These are phyloP conservation scores for Magnaporthales sp. DNA, from an alignment of 2,329 filamentous ascomycete genomes.

Conservation along the genomic window DNA sequence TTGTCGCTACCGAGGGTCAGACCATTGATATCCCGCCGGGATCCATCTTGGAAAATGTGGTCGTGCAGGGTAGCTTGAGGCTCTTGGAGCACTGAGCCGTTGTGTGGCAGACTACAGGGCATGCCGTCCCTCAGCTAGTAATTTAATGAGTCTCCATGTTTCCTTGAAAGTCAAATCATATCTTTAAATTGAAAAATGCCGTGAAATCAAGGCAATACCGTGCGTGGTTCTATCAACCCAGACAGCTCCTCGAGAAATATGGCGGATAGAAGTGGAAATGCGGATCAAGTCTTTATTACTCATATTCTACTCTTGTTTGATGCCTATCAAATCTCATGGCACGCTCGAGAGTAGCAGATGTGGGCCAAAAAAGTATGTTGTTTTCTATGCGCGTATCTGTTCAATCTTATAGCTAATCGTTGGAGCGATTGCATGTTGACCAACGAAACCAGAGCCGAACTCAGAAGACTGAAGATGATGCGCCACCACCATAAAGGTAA, in stretches of 20 bases:
- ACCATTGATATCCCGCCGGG: slow-evolving; percentile 97
- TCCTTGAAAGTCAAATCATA: neutral
- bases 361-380: neutral
- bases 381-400: neutral
- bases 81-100: slow-evolving; percentile 53
- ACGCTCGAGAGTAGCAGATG: neutral
- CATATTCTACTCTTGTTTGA: neutral
- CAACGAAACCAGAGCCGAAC: neutral
- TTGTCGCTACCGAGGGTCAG: slow-evolving; percentile 93
- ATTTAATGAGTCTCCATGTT: neutral
- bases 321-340: neutral
- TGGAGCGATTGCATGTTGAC: neutral
- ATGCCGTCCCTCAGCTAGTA: neutral
- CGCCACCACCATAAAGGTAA: neutral
- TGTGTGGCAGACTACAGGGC: neutral
- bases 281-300: neutral
- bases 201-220: neutral
- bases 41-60: slow-evolving; percentile 96
- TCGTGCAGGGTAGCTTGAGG: slow-evolving; percentile 92
- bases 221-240: neutral
- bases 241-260: neutral
- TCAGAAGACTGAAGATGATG: neutral
- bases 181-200: neutral
- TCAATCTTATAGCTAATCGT: neutral
- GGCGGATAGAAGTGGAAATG: neutral